phyloP scores from a whole-genome alignment of 1,284 basidiomycete species.

The Ustilago bromivora region DNA sequence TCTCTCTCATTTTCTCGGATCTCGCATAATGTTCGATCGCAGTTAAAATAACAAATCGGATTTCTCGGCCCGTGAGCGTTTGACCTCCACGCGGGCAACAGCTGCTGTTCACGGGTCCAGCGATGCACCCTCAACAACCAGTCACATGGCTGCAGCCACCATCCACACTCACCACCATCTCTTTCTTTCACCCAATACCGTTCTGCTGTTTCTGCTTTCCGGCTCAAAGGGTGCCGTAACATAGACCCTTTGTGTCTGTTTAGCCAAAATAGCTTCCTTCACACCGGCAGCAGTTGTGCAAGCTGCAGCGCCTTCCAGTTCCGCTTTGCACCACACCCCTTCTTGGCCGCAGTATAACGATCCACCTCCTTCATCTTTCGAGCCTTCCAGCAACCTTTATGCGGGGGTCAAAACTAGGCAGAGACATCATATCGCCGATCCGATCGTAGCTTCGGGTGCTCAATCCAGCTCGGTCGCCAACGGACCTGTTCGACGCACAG shows the following conservation, averaged over 20 bases:
- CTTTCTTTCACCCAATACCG: not conserved
- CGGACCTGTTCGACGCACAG: constrained; percentile 39
- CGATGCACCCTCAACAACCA: not conserved
- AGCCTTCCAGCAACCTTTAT: not conserved
- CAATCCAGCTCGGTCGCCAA: constrained; percentile 19
- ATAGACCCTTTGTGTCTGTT: constrained; percentile 10
- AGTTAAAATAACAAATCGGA: not conserved
- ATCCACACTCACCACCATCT: constrained; percentile 7
- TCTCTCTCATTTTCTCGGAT: not conserved
- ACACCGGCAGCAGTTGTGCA: constrained; percentile 38
- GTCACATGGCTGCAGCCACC: not conserved
- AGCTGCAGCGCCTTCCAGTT: constrained; percentile 28
- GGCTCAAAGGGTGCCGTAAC: constrained; percentile 34
- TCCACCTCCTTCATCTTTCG: constrained; percentile 17
- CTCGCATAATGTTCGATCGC: not conserved
- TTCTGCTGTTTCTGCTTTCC: constrained; percentile 3
- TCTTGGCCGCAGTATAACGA: constrained; percentile 34
- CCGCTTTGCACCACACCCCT: constrained; percentile 9
- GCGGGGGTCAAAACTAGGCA: constrained; percentile 14
- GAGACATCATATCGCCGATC: constrained; percentile 43
- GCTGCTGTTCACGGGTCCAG: not conserved
- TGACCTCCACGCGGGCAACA: not conserved
- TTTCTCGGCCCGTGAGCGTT: not conserved
- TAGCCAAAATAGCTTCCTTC: constrained; percentile 38
- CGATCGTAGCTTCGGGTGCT: constrained; percentile 35